Evolutionary conservation across 345 rosid species (phyloP).

Genomic region (Eutrema yunnanense): DNA sequence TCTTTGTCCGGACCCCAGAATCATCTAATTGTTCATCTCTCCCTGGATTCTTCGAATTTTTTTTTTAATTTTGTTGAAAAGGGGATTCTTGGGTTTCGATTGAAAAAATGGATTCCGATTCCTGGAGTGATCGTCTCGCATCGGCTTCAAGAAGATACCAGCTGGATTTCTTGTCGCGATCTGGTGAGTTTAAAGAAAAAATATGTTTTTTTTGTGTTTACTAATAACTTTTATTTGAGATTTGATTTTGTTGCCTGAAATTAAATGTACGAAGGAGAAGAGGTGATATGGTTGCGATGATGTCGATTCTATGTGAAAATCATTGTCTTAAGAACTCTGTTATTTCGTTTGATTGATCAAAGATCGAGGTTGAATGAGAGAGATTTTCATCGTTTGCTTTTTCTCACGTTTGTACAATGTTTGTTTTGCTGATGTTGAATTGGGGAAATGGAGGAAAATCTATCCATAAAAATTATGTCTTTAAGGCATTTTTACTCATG

Average conservation of each 20-base stretch:
- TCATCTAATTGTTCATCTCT: neutral
- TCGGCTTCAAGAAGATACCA: constrained; percentile 80
- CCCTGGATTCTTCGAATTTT: neutral
- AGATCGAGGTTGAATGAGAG: constrained; percentile 7
- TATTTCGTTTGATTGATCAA: neutral
- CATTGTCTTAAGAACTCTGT: neutral
- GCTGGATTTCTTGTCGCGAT: constrained; percentile 78
- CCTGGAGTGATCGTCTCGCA: constrained; percentile 81
- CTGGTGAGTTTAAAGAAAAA: constrained; percentile 47
- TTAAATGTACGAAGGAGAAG: neutral
- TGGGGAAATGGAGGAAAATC: neutral
- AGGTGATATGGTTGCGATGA: neutral
- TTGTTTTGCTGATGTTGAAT: neutral
- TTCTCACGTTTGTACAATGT: neutral
- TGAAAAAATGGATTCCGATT: constrained; percentile 70
- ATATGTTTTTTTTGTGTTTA: neutral
- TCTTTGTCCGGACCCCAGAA: neutral
- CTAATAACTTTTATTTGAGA: neutral
- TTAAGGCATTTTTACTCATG: neutral
- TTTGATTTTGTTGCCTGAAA: neutral
- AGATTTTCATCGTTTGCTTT: neutral
- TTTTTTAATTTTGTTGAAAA: neutral
- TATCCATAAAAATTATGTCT: neutral
- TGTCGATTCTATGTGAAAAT: neutral
- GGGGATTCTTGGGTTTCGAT: constrained; percentile 7